Evolutionary conservation across 176 grass and related monocot genomes (phyloP), one percentile per base, ranked within the genome.

Genomic region (Aegilops sharonensis): DNA sequence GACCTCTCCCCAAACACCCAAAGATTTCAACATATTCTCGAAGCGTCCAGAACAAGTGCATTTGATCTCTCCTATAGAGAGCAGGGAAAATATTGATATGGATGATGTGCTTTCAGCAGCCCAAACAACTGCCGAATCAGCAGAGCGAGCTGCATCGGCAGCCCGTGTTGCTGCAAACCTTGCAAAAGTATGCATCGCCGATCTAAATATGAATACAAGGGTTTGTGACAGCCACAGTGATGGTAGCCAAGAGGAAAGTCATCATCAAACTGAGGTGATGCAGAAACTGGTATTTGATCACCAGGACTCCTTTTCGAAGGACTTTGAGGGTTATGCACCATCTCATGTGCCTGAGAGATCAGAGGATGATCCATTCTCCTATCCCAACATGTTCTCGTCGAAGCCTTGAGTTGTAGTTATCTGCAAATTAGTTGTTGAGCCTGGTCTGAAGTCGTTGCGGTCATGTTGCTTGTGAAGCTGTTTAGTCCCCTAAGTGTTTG

Each of bases 151-250:
- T 70, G 93, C 96, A 11, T 47, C 84, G 76, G 92, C 88, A 0
- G 93, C 96, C 12, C 90, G 90, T 77, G 85, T 90, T 88, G 96
- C 93, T 64, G 96, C 96, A 35, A 92, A 94, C 77, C 91, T 98
- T 60, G 93, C 87, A 1, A 86, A 95, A 43, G 36, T 89, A 79
- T 88, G 64, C 90, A 94, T 98, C 65, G 85, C 89, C 29, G 88
- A 95, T 77, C 84, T 94, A 1, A 95, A 87, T 81, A 89, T 88
- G 70, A 92, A 81, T 25, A 81, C 25, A 11, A 62, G 54, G 72
- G 18, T 29, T 23, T 89, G 78, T 69, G 91, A 81, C 8, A 82
- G 64, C 15, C 81, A 82, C 37, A 52, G 42, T 37, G 76, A 85
- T 75, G 18, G 83, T 72, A 60, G 14, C 80, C 71, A 75, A 13